Conservation (phyloP, 805 yeast species). For the Suhomyces kilbournensis region DNA sequence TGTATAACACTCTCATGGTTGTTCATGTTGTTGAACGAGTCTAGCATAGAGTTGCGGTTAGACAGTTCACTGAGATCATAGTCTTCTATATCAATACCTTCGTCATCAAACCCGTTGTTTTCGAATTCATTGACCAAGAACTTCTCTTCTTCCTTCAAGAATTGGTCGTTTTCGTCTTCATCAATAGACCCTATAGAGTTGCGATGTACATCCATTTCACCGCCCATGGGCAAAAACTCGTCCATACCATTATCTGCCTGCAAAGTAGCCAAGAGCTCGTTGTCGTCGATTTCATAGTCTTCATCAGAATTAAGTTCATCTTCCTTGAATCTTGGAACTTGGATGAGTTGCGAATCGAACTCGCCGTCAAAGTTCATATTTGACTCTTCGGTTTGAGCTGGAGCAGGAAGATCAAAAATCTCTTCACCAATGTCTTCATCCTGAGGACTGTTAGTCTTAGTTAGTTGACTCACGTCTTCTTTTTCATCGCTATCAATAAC, state of each 20-base stretch:
- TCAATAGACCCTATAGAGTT: slow-evolving; percentile 32
- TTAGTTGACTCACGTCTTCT: slow-evolving; percentile 11
- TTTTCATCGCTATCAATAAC: slow-evolving; percentile 25
- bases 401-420: slow-evolving; percentile 7
- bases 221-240: slow-evolving; percentile 24
- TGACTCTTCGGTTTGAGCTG: not conserved
- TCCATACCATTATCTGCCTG: slow-evolving; percentile 47
- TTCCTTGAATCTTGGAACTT: slow-evolving; percentile 52
- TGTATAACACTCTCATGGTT: slow-evolving; percentile 36
- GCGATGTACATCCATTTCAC: not conserved
- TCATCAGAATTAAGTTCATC: slow-evolving; percentile 54
- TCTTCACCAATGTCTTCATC: slow-evolving; percentile 68
- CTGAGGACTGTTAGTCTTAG: slow-evolving; percentile 19
- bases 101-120: slow-evolving; percentile 45
- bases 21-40: slow-evolving; percentile 18
- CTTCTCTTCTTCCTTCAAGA: slow-evolving; percentile 43
- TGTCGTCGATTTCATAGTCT: slow-evolving; percentile 58
- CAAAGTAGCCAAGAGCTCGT: slow-evolving; percentile 44
- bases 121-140: slow-evolving; percentile 46
- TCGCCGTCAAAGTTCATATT: slow-evolving; percentile 22
- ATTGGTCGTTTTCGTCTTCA: slow-evolving; percentile 36
- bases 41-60: slow-evolving; percentile 12
- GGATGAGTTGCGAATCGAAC: slow-evolving; percentile 34
- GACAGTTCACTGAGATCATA: slow-evolving; percentile 12
- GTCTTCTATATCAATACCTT: slow-evolving; percentile 32